phyloP scores from a whole-genome alignment of 23 red algal species.

The Cyanidiococcus yangmingshanensis region DNA sequence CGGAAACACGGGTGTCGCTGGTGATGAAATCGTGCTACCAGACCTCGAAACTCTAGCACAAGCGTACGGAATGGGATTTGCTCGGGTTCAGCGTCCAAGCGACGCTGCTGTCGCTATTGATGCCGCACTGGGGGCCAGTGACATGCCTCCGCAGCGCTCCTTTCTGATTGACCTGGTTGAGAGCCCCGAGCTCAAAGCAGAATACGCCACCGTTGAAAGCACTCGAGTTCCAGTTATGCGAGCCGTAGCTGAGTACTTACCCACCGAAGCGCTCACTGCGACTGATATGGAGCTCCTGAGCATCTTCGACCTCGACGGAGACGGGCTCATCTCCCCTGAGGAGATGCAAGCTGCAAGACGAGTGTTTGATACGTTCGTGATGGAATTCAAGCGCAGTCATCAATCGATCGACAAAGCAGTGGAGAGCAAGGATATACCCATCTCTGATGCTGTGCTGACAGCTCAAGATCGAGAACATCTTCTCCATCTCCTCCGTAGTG shows the following conservation, averaged over 20 bases:
- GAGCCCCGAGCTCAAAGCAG: conserved; percentile 16
- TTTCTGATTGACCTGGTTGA: conserved; percentile 15
- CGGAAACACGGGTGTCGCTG: background rate
- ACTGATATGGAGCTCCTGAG: background rate
- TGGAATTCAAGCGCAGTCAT: background rate
- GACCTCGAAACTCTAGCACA: background rate
- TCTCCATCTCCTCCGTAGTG: background rate
- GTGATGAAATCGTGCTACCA: conserved; percentile 6
- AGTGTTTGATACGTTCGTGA: background rate
- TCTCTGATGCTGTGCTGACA: background rate
- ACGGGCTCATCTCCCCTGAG: conserved; percentile 4
- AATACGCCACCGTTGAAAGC: conserved; percentile 16
- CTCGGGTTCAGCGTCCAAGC: background rate
- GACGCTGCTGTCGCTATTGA: background rate
- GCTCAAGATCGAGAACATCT: conserved; percentile 6
- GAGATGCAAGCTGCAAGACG: background rate
- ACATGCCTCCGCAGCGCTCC: background rate
- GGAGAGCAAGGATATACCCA: background rate
- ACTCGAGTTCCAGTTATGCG: conserved; percentile 1
- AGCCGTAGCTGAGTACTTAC: background rate
- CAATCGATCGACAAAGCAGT: background rate
- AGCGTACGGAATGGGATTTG: conserved; percentile 9
- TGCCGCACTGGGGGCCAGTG: background rate
- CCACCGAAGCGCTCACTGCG: conserved; percentile 17
- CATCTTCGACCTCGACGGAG: background rate